Percentiles rank a stretch among this genome's conserved stretches.
phyloP scores from a whole-genome alignment of 495 filamentous ascomycete species.

The Pseudevernia furfuracea region DNA sequence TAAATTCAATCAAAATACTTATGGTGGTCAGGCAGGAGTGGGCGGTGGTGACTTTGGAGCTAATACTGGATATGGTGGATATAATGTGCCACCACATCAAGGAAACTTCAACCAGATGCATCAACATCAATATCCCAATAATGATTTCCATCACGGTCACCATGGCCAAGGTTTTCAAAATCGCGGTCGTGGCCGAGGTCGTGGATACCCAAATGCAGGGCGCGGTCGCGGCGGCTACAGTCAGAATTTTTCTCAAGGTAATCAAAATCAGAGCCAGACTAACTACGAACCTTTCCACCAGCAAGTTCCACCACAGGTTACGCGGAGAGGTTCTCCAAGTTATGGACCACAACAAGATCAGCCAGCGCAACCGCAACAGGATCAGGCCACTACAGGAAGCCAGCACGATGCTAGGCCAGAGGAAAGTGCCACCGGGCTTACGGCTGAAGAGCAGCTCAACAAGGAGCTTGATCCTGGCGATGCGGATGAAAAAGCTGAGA shows the following conservation, averaged over 20 bases:
- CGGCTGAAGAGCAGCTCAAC: conserved; percentile 25
- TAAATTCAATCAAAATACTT: conserved; percentile 61
- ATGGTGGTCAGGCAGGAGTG: conserved; percentile 62
- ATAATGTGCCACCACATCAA: conserved; percentile 56
- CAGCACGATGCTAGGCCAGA: conserved; percentile 12
- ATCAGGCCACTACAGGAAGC: conserved; percentile 9
- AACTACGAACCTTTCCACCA: conserved; percentile 35
- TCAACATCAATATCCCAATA: conserved; percentile 45
- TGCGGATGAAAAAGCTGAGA: conserved; percentile 25
- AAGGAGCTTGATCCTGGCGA: conserved; percentile 32
- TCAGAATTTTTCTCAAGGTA: conserved; percentile 29
- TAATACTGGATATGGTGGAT: conserved; percentile 69
- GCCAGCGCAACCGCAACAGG: conserved; percentile 7
- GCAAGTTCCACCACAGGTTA: conserved; percentile 31
- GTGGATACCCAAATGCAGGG: conserved; percentile 46
- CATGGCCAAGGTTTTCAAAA: conserved; percentile 46
- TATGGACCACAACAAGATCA: conserved; percentile 18
- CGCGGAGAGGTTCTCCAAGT: conserved; percentile 20
- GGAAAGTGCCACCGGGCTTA: conserved; percentile 12
- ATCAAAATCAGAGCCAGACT: conserved; percentile 29
- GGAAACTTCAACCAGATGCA: conserved; percentile 49
- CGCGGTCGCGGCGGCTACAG: conserved; percentile 49
- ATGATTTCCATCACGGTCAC: conserved; percentile 59
- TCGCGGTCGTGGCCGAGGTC: conserved; percentile 60
- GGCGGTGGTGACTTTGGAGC: conserved; percentile 69